Conservation (phyloP, 441 rosid species). For the Syzygium malaccense region DNA sequence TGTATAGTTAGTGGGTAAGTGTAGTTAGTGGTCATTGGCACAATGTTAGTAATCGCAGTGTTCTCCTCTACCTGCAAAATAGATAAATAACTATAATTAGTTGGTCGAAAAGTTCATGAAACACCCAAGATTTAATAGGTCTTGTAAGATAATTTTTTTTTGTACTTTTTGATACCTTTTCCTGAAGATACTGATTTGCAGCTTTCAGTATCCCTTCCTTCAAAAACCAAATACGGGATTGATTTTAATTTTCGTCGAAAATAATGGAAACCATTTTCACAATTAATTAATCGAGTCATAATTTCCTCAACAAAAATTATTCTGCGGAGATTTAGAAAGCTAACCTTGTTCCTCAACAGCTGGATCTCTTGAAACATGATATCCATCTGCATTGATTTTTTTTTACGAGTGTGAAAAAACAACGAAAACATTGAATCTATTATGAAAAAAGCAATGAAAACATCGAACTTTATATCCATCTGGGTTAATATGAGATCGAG, state of each 20-base stretch:
- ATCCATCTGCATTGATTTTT: conserved; percentile 48
- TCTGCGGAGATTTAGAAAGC: not conserved
- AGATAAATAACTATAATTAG: not conserved
- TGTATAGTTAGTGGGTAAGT: conserved; percentile 51
- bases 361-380: conserved; percentile 82
- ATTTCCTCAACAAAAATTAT: not conserved
- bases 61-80: conserved; percentile 60
- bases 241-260: not conserved
- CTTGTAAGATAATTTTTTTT: not conserved
- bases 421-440: not conserved
- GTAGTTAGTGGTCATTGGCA: conserved; percentile 29
- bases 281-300: not conserved
- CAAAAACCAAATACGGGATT: not conserved
- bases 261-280: not conserved
- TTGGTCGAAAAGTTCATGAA: not conserved
- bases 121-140: not conserved
- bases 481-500: not conserved
- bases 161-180: conserved; percentile 43
- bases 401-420: not conserved
- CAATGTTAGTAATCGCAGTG: conserved; percentile 30
- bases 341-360: conserved; percentile 66
- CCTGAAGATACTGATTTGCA: conserved; percentile 66
- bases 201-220: conserved; percentile 77
- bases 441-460: no score
- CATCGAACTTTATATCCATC: no score